Evolutionary conservation across 163 green algal species (phyloP).

Genomic region (Chlorella variabilis): DNA sequence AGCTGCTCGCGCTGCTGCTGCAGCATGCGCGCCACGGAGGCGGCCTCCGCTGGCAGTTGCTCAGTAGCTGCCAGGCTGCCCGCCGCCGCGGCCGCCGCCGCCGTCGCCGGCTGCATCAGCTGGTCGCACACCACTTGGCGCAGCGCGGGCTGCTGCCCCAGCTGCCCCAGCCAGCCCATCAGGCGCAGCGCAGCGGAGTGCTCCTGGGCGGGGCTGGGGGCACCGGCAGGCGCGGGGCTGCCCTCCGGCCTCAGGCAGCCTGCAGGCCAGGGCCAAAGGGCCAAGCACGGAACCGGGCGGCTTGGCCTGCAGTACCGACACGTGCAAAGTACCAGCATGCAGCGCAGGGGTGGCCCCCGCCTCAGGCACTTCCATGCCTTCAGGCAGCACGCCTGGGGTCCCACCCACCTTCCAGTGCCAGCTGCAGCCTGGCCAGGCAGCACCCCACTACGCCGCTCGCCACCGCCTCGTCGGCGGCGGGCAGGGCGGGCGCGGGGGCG

Average conservation of each 20-base stretch:
- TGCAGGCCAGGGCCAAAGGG: too few species aligned
- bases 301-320: too few species aligned
- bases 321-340: too few species aligned
- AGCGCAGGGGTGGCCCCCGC: too few species aligned
- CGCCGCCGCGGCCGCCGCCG: not conserved
- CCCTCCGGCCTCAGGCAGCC: not conserved
- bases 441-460: not conserved
- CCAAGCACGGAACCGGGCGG: too few species aligned
- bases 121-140: constrained; percentile 9
- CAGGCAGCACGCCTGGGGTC: too few species aligned
- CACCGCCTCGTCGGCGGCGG: not conserved
- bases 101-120: not conserved
- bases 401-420: constrained; percentile 20
- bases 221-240: not conserved
- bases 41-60: not conserved
- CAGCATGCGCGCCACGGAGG: constrained; percentile 5
- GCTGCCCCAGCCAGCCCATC: constrained; percentile 22
- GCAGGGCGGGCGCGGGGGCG: not conserved
- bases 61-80: constrained; percentile 4
- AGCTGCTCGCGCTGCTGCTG: constrained; percentile 26
- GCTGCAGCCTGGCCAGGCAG: constrained; percentile 7
- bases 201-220: not conserved
- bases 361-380: too few species aligned
- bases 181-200: not conserved
- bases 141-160: constrained; percentile 23